Base-by-base conservation (phyloP, 1,284 basidiomycete species). In the Pascua sp. region DNA sequence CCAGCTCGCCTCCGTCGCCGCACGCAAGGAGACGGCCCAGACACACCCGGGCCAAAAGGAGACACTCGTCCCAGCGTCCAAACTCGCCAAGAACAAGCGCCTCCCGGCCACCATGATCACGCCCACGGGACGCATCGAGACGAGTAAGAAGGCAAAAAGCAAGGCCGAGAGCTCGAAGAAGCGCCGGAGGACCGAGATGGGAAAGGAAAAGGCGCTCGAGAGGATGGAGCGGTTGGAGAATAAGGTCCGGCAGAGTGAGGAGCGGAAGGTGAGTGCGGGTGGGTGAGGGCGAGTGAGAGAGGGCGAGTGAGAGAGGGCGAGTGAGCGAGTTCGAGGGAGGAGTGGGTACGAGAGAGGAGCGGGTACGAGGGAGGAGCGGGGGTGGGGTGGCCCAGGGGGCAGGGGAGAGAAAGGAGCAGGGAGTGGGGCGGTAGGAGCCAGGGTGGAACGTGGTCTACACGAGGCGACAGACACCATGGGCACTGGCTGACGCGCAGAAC, bases 61-160 rank as follows among this genome's bases (percentile, higher is more conserved):
- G 11, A 53, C 49, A 13, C 58, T 62, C 12, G 64, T 60, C 10
- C 60, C 65, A 18, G 67, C 73, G 1, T 39, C 66, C 39, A 75
- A 75, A 56, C 53, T 75, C 10, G 68, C 71, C 43, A 72, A 72
- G 52, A 73, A 75, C 62, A 56, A 66, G 46, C 64, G 73, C 13
- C 56, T 75, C 7, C 73, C 73, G 47, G 73, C 73, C 13, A 75
- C 73, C n/a, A 75, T 75, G 73, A 63, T 75, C 45, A 70, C 66
- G n/a, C 61, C 70, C 0, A 47, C 57, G 7, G 70, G 73, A 10
- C 45, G 58, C 4, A 59, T 75, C 36, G 63, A 69, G 56, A 42
- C 55, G 37, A 62, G 57, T 3, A 67, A 69, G 53, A 73, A 71
- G 59, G 56, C 53, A 11, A 59, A 63, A 41, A 9, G 15, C 18